Base-by-base conservation (phyloP, 2,329 filamentous ascomycete genomes). In the Cladobotryum protrusum region DNA sequence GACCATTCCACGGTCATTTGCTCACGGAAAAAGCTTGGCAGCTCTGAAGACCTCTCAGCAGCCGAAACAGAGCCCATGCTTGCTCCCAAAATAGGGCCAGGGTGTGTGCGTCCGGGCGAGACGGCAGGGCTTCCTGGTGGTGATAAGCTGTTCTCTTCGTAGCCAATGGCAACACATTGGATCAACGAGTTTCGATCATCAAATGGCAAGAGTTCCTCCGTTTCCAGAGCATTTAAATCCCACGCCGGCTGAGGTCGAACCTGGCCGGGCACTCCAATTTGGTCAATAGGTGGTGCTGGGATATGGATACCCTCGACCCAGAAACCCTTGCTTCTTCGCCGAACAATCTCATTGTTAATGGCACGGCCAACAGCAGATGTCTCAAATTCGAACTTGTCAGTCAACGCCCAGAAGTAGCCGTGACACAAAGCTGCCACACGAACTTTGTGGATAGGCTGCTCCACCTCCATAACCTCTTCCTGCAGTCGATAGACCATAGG, bases 401-500 rank as follows among this genome's bases (percentile, higher is more conserved):
- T 83, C 53, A 96, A 64, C 1, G 82, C 79, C 85, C 87, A 92
- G 52, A 96, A 83, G 66, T 96, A 96, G 8, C 89, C 91, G 61
- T 95, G 88, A 45, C 92, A 88, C 50, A 97, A 72, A 62, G 87
- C 90, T 29, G 87, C 89, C 40, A 95, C 74, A 40, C 88, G 85
- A 36, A 95, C 80, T 63, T 92, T 93, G 29, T 85, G 79, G 39
- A 81, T 66, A 0, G 86, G 82, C 19, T 78, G 78, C 43, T 84
- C 81, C 3, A 83, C 74, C 7, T 80, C 78, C 49, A 81, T 76
- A 32, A 93, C 86, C 55, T 93, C 89, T 60, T 95, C 89, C 65
- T 96, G 91, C 1, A 97, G 76, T 42, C 86, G 81, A 65, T 95
- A 83, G 11, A 96, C 78, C 90, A 96, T 96, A 2, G 91, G 89